Evolutionary conservation across 2,329 filamentous ascomycete genomes (phyloP).

Genomic region (Pseudogymnoascus sp.): DNA sequence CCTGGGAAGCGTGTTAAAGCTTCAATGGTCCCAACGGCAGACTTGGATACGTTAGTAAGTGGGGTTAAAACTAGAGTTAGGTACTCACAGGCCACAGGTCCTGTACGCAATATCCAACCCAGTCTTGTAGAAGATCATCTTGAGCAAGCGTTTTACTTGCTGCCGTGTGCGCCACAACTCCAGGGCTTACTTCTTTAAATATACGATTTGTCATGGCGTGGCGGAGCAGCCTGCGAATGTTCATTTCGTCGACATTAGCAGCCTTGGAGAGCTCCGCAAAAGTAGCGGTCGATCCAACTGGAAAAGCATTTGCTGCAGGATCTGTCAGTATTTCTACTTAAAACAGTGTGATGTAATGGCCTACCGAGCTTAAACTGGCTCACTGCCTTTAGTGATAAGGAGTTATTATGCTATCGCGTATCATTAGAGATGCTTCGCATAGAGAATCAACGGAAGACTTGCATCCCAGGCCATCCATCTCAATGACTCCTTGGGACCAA

Average conservation of each 20-base stretch:
- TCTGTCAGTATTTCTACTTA: slow-evolving; percentile 12
- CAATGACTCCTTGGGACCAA: slow-evolving; percentile 44
- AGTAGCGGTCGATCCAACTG: slow-evolving; percentile 38
- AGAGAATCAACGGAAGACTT: slow-evolving; percentile 22
- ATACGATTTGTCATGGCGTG: slow-evolving; percentile 50
- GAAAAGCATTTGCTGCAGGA: slow-evolving; percentile 43
- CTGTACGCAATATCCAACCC: slow-evolving; percentile 49
- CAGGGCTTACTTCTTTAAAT: slow-evolving; percentile 45
- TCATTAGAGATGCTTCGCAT: neutral
- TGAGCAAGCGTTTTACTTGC: slow-evolving; percentile 45
- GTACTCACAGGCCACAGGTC: slow-evolving; percentile 36
- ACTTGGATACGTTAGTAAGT: slow-evolving; percentile 25
- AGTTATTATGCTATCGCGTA: slow-evolving; percentile 40
- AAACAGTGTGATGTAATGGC: neutral
- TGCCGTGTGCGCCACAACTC: slow-evolving; percentile 48
- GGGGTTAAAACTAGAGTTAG: neutral
- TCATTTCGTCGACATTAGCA: slow-evolving; percentile 20
- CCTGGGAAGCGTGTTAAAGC: slow-evolving; percentile 40
- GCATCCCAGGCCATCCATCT: slow-evolving; percentile 48
- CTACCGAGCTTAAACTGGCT: slow-evolving; percentile 45
- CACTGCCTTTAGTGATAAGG: slow-evolving; percentile 43
- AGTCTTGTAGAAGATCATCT: slow-evolving; percentile 42
- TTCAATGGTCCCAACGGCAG: slow-evolving; percentile 39
- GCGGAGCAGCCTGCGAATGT: slow-evolving; percentile 43
- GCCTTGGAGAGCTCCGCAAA: slow-evolving; percentile 36